Evolutionary conservation across 2,329 filamentous ascomycete genomes (phyloP).

Genomic region (Epichloe sibirici): DNA sequence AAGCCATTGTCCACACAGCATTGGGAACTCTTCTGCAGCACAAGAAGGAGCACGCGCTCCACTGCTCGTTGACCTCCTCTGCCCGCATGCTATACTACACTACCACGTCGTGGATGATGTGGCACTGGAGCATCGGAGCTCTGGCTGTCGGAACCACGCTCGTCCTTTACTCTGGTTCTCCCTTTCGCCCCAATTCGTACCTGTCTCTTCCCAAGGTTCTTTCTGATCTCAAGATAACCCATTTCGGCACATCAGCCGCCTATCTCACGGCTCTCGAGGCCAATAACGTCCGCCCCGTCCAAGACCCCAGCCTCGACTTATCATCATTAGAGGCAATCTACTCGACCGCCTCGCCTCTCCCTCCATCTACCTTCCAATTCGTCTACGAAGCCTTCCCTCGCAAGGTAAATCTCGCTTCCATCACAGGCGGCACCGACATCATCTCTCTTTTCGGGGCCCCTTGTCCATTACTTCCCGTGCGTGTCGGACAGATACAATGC

Average conservation of each 20-base stretch:
- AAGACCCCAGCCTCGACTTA: slow-evolving; percentile 43
- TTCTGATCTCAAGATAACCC: slow-evolving; percentile 69
- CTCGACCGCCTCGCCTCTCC: slow-evolving; percentile 83
- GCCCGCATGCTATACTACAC: slow-evolving; percentile 87
- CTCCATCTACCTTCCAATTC: slow-evolving; percentile 85
- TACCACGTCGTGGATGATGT: slow-evolving; percentile 99
- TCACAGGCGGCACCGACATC: slow-evolving; percentile 94
- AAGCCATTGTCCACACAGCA: slow-evolving; percentile 88
- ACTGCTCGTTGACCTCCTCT: slow-evolving; percentile 62
- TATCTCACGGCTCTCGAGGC: slow-evolving; percentile 88
- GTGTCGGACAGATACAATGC: slow-evolving; percentile 64
- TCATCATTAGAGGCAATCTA: slow-evolving; percentile 71
- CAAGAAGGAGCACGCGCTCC: slow-evolving; percentile 89
- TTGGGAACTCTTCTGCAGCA: slow-evolving; percentile 87
- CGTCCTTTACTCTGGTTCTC: slow-evolving; percentile 84
- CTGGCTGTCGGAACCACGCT: slow-evolving; percentile 74
- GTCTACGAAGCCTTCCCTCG: slow-evolving; percentile 74
- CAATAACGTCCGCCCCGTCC: slow-evolving; percentile 47
- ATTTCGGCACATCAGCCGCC: slow-evolving; percentile 90
- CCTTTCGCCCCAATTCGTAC: slow-evolving; percentile 68
- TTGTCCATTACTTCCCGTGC: slow-evolving; percentile 62
- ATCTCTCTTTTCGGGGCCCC: slow-evolving; percentile 88
- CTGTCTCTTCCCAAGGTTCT: slow-evolving; percentile 75
- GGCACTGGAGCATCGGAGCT: slow-evolving; percentile 89
- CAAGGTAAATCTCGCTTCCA: slow-evolving; percentile 76